Base-by-base conservation (phyloP, 2,329 filamentous ascomycete genomes). In the Albophoma yamanashiensis region DNA sequence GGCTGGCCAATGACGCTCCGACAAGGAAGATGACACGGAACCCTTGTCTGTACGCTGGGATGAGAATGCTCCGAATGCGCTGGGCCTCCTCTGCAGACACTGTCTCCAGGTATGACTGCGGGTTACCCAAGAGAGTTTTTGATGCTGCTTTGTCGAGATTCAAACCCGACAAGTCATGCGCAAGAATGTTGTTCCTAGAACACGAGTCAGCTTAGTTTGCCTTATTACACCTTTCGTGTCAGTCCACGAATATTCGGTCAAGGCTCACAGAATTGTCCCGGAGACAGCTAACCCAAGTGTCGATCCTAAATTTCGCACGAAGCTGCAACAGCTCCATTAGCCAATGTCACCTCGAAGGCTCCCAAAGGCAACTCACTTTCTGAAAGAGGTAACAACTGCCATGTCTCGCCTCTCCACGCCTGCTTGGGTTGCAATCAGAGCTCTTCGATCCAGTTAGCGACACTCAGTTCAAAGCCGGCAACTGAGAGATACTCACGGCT, bases 371-470 rank as follows among this genome's bases (percentile, higher is more conserved):
- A 66, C 73, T 64, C 64, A 76, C 74, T 77, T 77, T 58, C 75
- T 66, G 55, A 76, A 77, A 5, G 74, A 76, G n/a, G 74, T 77
- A 4, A 76, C 74, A 43, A 76, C 69, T 2, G 75, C 75, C 75
- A 77, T 77, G 40, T 77, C 74, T 2, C 70, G 67, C 50, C 75
- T 67, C 76, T 83, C 78, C 66, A 86, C 72, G 70, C 84, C 66
- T 72, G 81, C 70, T 74, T 86, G 76, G 73, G 85, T 72, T 71
- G 83, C 70, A 76, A 87, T 75, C 43, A 77, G 63, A n/a, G 75
- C 70, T 20, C 74, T 75, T 47, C 9, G 12, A n/a, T 4, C 15
- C 0, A 11, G 40, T 61, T n/a, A 61, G 60, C 39, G n/a, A n/a
- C 17, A 4, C 9, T 25, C 17, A 27, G 2, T 31, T 66, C 31